phyloP scores from a whole-genome alignment of 441 rosid species.

The Gossypium lobatum region DNA sequence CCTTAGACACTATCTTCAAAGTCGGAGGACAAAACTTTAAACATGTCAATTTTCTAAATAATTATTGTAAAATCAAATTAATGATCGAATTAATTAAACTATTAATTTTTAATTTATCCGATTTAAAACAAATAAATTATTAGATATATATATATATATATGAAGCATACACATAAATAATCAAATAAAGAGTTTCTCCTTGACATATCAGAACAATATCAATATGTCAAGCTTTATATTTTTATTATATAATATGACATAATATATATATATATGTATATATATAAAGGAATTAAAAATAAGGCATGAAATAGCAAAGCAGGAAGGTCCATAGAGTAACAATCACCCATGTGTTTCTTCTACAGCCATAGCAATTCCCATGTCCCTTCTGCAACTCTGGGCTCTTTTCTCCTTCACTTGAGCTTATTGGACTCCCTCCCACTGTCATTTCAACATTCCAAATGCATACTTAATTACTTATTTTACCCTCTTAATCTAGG shows the following conservation, averaged over 20 bases:
- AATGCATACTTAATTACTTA: not conserved
- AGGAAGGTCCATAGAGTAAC: conserved; percentile 5
- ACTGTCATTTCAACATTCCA: not conserved
- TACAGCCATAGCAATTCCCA: conserved; percentile 10
- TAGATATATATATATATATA: too few species aligned
- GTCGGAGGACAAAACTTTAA: too few species aligned
- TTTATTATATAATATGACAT: not conserved
- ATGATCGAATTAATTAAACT: too few species aligned
- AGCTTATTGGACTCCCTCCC: not conserved
- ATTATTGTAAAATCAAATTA: too few species aligned
- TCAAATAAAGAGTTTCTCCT: not conserved
- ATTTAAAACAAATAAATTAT: too few species aligned
- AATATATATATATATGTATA: not conserved
- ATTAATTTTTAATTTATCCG: too few species aligned
- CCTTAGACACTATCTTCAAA: too few species aligned
- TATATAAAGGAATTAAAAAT: not conserved
- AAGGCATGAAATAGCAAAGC: conserved; percentile 7
- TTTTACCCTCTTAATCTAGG: too few species aligned
- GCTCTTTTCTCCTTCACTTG: conserved; percentile 16
- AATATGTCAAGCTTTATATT: not conserved
- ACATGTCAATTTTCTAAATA: too few species aligned
- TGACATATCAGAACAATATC: not conserved
- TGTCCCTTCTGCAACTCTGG: conserved; percentile 15
- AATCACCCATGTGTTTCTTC: conserved; percentile 19
- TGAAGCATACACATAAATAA: not conserved